Percentiles rank a stretch among this genome's conserved stretches.
Evolutionary conservation across 2,329 filamentous ascomycete species (phyloP).

Genomic region (Cytospora piceicola): DNA sequence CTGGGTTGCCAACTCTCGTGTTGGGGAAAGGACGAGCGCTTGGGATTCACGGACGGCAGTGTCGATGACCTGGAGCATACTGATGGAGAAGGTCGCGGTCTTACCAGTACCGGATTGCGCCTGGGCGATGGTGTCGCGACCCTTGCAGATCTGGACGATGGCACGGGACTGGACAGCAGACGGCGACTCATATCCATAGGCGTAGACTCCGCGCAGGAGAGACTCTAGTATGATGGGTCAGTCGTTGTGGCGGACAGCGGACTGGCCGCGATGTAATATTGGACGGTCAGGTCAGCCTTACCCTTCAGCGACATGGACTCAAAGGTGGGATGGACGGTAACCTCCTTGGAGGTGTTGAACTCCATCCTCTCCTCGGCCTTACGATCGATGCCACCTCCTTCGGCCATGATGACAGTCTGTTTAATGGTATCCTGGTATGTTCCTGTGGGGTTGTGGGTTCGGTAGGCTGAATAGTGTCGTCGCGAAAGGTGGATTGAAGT

Average conservation of each 20-base stretch:
- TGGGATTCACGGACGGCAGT: slow-evolving; percentile 93
- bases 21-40: slow-evolving; percentile 96
- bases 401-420: slow-evolving; percentile 72
- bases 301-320: slow-evolving; percentile 95
- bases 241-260: slow-evolving; percentile 17
- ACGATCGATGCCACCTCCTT: slow-evolving; percentile 78
- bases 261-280: not conserved
- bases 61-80: slow-evolving; percentile 98
- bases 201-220: slow-evolving; percentile 94
- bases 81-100: slow-evolving; percentile 99
- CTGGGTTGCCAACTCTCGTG: slow-evolving; percentile 97
- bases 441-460: slow-evolving; percentile 7
- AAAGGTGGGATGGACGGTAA: slow-evolving; percentile 91
- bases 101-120: slow-evolving; percentile 99
- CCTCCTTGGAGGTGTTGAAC: slow-evolving; percentile 97
- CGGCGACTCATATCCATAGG: slow-evolving; percentile 97
- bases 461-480: not conserved
- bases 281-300: slow-evolving; percentile 39
- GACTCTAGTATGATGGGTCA: slow-evolving; percentile 61
- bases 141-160: slow-evolving; percentile 99
- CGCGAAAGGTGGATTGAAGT: slow-evolving; percentile 18
- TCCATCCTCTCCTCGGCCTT: slow-evolving; percentile 96
- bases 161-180: slow-evolving; percentile 97
- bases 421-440: not conserved
- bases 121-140: slow-evolving; percentile 97